Evolutionary conservation across 192 early-diverging fungal species (phyloP), one percentile per base, ranked within the genome.

Genomic region (Rhizophagus clarus): DNA sequence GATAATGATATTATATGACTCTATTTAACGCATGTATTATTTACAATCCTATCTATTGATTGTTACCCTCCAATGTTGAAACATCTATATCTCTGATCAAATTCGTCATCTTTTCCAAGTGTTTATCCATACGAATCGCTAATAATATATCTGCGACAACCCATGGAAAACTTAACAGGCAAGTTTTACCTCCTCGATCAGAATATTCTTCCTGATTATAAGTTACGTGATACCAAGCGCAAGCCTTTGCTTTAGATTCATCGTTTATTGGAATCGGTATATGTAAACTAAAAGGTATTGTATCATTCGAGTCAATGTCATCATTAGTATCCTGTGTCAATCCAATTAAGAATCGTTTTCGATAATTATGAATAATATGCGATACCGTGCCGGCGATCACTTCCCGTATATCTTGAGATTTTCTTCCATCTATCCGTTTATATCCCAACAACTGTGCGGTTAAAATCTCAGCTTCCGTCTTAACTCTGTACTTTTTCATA

Each of bases 161-260:
- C 76, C 76, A 77, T 37, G 76, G 15, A 77, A 77, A 77, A 68
- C 62, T 67, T 51, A 77, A 68, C 0, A 77, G 28, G 17, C 7
- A 45, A 11, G 15, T 45, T 7, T 45, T 42, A 22, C 64, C 22
- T 26, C 29, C 34, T 6, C 14, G 5, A 32, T 62, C 74, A n/a
- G 15, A 20, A 61, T 24, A 42, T 61, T 60, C 22, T 10, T 62
- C 22, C 4, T 40, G 28, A 14, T 77, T 24, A 68, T 77, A 77
- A 6, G 76, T 77, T 10, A 67, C 76, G 14, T 45, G 28, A 67
- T 77, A 77, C 63, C 76, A 77, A 1, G 76, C 76, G 8, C 63
- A 77, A 15, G 76, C 76, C 32, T 67, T 64, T 10, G 76, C 76
- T 67, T 77, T 77, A 4, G 76, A 37, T 68, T 77, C 76, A n/a